Base-by-base conservation (phyloP, 2,329 filamentous ascomycete species). In the Helminthosporium solani region DNA sequence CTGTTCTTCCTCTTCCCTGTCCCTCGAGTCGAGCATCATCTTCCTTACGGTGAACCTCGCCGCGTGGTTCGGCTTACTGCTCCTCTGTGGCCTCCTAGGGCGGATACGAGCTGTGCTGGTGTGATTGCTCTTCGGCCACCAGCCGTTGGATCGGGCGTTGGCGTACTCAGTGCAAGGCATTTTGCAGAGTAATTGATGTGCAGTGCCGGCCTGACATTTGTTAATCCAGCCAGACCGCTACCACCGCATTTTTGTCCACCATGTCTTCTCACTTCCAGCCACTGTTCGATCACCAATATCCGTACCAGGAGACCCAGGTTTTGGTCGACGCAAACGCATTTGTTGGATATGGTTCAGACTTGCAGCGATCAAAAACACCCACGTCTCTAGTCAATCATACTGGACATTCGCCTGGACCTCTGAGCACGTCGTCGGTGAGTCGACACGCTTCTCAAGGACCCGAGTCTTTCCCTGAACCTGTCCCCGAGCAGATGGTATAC, bases 321-420 rank as follows among this genome's bases (percentile, higher is more conserved):
- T 54, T 59, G 33, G 44, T 57, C 15, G 43, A 57, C 16, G 47
- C 54, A 33, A 51, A 60, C 49, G 36, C 49, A 3, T 63, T 60
- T 7, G 61, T 59, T 48, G 47, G 38, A 34, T 54, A 58, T 47
- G 47, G 43, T 43, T 59, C 64, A 18, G 60, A 57, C 40, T 37
- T 42, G 27, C 57, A 47, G 44, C 56, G 61, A 9, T 56, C 64
- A n/a, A 70, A 69, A 52, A 66, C 67, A 33, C 66, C 66, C 31
- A 61, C 64, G 1, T 67, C 66, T 9, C 39, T 70, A 44, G 53
- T 64, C 48, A 67, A 65, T 43, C 64, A 69, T 48, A 55, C 60
- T 33, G 62, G 63, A 31, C 53, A 50, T 12, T 69, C 66, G n/a
- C 65, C 67, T 37, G 58, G 56, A 9, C 62, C 66, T 18, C 58